Evolutionary conservation across 257 asterid species (phyloP), one percentile per base, ranked within the genome.

Genomic region (Agastache rugosa): DNA sequence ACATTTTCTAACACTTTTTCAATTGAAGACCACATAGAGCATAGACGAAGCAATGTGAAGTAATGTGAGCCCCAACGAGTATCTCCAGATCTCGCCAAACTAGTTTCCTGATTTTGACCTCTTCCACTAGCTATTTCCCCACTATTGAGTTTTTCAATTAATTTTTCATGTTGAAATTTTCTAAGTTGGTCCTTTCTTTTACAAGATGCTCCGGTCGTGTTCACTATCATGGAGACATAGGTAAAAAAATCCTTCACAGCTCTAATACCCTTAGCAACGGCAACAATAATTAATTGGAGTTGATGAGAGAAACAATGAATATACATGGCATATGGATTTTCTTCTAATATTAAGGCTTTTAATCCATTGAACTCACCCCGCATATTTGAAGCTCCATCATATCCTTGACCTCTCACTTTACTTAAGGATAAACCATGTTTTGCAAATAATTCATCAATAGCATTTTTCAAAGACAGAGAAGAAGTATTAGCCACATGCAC

Each of bases 361-460:
- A 29, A 29, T 29, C 34, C 16, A 22, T 41, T 41, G 19, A 65
- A 65, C 55, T 65, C 37, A 22, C 55, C 56, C 3, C 31, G 1
- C 71, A 20, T 65, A n/a, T 41, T 65, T 11, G 55, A 65, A 65
- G 55, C 56, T 44, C 71, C 56, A 44, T 42, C 56, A 22, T 65
- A 65, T 6, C 71, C 56, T 41, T 65, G 56, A 50, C 56, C 22
- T n/a, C 56, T 50, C 56, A 50, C 9, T 16, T 50, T 50, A 8
- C 10, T 16, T 6, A 50, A 17, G 0, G 22, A 50, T 4, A 50
- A 50, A 50, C 11, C 22, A 50, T 16, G 20, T 50, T 50, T 50
- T 6, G 10, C 20, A 5, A 50, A 16, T n/a, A 16, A 50, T 2
- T 6, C 2, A 5, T 16, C 23, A 50, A 50, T n/a, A 50, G 8